phyloP scores from a whole-genome alignment of 2,329 filamentous ascomycete species.

The Fusarium sp. region DNA sequence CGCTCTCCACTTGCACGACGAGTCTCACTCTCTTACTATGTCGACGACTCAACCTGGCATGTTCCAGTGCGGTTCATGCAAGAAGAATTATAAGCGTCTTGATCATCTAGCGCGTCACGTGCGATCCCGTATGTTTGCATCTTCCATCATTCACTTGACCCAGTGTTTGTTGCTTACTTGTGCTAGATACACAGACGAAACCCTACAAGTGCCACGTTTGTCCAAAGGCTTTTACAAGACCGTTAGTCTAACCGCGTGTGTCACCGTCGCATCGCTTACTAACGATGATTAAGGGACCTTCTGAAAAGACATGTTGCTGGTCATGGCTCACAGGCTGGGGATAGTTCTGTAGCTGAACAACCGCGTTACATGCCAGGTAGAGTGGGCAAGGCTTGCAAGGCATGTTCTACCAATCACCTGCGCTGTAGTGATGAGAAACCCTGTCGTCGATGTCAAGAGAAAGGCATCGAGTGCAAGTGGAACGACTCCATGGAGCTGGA shows the following conservation, averaged over 20 bases:
- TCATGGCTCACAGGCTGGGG: slow-evolving; percentile 28
- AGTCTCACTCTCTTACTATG: background rate
- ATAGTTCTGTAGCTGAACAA: slow-evolving; percentile 3
- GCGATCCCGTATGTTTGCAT: slow-evolving; percentile 43
- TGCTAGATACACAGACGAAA: slow-evolving; percentile 45
- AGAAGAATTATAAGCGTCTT: slow-evolving; percentile 43
- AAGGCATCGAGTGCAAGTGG: slow-evolving; percentile 44
- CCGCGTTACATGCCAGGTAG: slow-evolving; percentile 32
- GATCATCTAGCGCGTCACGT: slow-evolving; percentile 48
- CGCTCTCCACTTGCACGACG: slow-evolving; percentile 4
- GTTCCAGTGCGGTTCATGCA: slow-evolving; percentile 44
- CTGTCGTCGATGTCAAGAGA: slow-evolving; percentile 42
- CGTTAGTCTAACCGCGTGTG: slow-evolving; percentile 23
- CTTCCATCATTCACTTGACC: background rate
- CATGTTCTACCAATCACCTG: slow-evolving; percentile 45
- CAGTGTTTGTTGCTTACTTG: background rate
- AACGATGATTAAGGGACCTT: slow-evolving; percentile 35
- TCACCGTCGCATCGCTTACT: background rate
- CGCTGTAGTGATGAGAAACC: slow-evolving; percentile 46
- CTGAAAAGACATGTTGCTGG: slow-evolving; percentile 38
- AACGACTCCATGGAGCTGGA: slow-evolving; percentile 16
- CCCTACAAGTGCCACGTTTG: slow-evolving; percentile 46
- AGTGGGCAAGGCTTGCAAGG: slow-evolving; percentile 41
- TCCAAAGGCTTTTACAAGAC: slow-evolving; percentile 44
- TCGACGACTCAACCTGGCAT: slow-evolving; percentile 28